Evolutionary conservation across 2,329 filamentous ascomycete species (phyloP), one percentile per base, ranked within the genome.

Genomic region (Thelonectria rubi): DNA sequence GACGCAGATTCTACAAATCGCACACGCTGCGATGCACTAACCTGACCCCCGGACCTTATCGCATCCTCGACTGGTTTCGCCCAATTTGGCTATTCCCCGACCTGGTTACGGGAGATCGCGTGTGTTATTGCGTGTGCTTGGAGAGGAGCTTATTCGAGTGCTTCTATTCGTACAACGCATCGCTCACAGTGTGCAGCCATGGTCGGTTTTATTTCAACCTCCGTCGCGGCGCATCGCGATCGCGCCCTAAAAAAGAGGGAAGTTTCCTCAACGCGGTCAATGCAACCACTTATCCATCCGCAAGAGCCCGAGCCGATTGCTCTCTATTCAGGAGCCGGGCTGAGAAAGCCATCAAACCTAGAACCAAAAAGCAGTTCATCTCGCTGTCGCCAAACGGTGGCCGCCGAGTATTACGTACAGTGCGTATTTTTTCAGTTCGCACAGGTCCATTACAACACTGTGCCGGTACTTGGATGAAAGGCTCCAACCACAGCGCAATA

Each of bases 401-500:
- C 8, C 7, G 8, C 26, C 7, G 26, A 47, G 39, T 58, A 55
- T 62, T 30, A 21, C 64, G 57, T 51, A 71, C 65, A 67, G 69
- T 71, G 67, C 64, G 30, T 51, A 34, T 34, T 57, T 42, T 20
- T 30, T 42, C 47, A 40, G 52, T 32, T 49, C 48, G 60, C 51
- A 58, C 43, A 46, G 45, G 39, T 55, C 42, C 37, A 20, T 43
- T 55, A 52, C 34, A 30, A 42, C 69, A 71, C 69, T 71, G 69
- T 71, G 69, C 47, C 54, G 56, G 62, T 61, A 69, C 64, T 64
- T 55, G 51, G 43, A 55, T n/a, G 14, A 32, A 49, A 39, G 30
- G 58, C 50, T 60, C 52, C 11, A 54, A 51, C 43, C 32, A 17
- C 43, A 60, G 63, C 63, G 66, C 63, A 69, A 67, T 65, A 71